Percentiles rank a stretch among this genome's conserved stretches.
These are phyloP conservation scores for Pyrus bretschneideri DNA, from an alignment of 306 rosid species.

Conservation along the genomic window DNA sequence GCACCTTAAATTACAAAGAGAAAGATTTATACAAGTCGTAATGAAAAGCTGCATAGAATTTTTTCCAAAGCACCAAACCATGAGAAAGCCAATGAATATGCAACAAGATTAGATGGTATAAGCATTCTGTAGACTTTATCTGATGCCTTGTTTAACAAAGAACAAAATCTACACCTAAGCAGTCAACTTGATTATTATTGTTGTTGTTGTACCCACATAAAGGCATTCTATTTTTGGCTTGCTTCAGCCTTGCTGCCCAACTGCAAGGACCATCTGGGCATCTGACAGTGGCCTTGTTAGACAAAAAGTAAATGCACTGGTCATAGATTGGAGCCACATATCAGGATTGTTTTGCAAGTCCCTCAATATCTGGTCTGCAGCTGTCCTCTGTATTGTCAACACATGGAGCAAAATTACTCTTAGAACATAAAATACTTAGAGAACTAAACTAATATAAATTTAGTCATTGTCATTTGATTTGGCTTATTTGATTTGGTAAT, in stretches of 20 bases:
- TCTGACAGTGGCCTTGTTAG: neutral
- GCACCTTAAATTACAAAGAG: neutral
- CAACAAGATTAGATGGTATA: neutral
- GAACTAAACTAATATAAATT: neutral
- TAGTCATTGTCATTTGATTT: too few species aligned
- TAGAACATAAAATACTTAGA: neutral
- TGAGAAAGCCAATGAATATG: neutral
- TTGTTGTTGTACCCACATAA: neutral
- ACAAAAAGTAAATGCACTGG: neutral
- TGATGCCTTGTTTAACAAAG: neutral
- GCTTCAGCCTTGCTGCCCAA: neutral
- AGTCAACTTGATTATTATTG: neutral
- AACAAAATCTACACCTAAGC: neutral
- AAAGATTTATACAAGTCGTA: neutral
- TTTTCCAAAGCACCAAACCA: neutral
- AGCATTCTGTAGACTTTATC: neutral
- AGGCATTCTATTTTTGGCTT: neutral
- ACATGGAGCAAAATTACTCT: neutral
- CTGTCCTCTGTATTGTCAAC: conserved; percentile 55
- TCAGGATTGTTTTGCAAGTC: conserved; percentile 90
- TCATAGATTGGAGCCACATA: conserved; percentile 72
- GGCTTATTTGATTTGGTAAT: too few species aligned
- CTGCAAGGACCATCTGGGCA: neutral
- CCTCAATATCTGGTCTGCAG: conserved; percentile 87
- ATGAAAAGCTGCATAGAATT: neutral